A percentile compares a stretch with the other conserved stretches of the same genome.
phyloP scores from a whole-genome alignment of 1,284 basidiomycete species.

The Ceraceosorus guamensis region DNA sequence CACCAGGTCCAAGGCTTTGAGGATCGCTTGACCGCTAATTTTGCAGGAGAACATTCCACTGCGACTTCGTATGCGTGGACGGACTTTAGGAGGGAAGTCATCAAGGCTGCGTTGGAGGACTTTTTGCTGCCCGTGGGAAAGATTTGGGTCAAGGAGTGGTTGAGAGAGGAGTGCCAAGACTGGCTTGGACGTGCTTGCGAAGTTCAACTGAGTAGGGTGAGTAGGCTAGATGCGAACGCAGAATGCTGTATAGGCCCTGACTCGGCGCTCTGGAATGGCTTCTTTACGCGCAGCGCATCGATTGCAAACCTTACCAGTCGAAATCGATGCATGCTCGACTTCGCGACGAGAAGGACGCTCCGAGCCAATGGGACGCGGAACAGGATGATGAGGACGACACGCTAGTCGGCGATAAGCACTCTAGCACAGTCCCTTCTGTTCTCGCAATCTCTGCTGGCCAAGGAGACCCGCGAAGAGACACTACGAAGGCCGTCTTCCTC shows the following conservation, averaged over 20 bases:
- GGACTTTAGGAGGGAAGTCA: conserved; percentile 68
- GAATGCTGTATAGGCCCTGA: too few species aligned
- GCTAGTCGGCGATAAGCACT: too few species aligned
- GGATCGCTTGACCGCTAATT: conserved; percentile 63
- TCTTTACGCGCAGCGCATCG: conserved; percentile 45
- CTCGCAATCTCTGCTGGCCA: conserved; percentile 89
- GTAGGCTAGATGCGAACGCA: neutral
- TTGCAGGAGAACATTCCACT: conserved; percentile 75
- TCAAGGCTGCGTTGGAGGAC: conserved; percentile 69
- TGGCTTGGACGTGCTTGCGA: conserved; percentile 34
- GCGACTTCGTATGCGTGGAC: conserved; percentile 90
- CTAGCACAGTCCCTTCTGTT: conserved; percentile 58
- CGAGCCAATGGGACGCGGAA: conserved; percentile 3
- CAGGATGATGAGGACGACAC: conserved; percentile 36
- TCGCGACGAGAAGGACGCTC: conserved; percentile 12
- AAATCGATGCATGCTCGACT: conserved; percentile 29
- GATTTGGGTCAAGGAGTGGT: conserved; percentile 81
- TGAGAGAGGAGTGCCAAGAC: conserved; percentile 85
- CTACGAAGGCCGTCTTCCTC: conserved; percentile 74
- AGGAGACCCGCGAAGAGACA: conserved; percentile 84
- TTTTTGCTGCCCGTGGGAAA: conserved; percentile 73
- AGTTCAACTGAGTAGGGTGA: conserved; percentile 17
- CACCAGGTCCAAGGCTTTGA: conserved; percentile 29
- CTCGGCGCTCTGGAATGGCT: neutral
- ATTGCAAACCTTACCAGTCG: conserved; percentile 63